phyloP scores from a whole-genome alignment of 2,329 filamentous ascomycete genomes.

The Ophiostoma sp. region DNA sequence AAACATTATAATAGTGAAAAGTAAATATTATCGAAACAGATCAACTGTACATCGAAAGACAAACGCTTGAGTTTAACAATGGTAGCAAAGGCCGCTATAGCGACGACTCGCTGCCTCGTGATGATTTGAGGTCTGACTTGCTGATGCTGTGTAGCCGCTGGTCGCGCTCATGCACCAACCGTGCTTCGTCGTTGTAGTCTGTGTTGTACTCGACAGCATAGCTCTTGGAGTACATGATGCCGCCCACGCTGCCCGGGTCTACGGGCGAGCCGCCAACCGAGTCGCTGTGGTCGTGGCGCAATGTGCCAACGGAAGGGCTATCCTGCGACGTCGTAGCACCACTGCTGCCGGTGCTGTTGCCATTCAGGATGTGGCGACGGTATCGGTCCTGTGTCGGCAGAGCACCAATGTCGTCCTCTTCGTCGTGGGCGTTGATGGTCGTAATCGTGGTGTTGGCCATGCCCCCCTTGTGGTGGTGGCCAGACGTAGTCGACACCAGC shows the following conservation, averaged over 20 bases:
- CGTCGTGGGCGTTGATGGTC: slow-evolving; percentile 3
- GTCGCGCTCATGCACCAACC: slow-evolving; percentile 20
- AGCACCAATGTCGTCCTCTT: slow-evolving; percentile 14
- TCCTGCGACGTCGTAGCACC: background rate
- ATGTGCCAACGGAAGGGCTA: background rate
- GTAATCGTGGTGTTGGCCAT: slow-evolving; percentile 20
- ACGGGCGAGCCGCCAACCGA: background rate
- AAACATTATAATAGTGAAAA: background rate
- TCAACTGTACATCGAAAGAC: background rate
- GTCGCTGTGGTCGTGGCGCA: background rate
- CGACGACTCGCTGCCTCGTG: slow-evolving; percentile 20
- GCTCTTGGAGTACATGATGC: slow-evolving; percentile 25
- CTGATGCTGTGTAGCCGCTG: slow-evolving; percentile 5
- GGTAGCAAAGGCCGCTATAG: background rate
- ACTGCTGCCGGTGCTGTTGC: slow-evolving; percentile 1
- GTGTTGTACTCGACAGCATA: slow-evolving; percentile 26
- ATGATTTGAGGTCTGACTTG: slow-evolving; percentile 21
- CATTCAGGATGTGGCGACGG: slow-evolving; percentile 9
- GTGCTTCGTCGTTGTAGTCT: slow-evolving; percentile 24
- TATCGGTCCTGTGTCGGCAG: background rate
- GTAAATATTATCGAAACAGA: background rate
- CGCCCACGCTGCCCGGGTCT: slow-evolving; percentile 5
- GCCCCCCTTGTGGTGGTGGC: slow-evolving; percentile 15
- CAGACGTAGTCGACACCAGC: slow-evolving; percentile 17
- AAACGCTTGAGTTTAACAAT: background rate